These are phyloP conservation scores for Pholiota conissans DNA, from an alignment of 768 basidiomycete genomes.

Conservation along the genomic window DNA sequence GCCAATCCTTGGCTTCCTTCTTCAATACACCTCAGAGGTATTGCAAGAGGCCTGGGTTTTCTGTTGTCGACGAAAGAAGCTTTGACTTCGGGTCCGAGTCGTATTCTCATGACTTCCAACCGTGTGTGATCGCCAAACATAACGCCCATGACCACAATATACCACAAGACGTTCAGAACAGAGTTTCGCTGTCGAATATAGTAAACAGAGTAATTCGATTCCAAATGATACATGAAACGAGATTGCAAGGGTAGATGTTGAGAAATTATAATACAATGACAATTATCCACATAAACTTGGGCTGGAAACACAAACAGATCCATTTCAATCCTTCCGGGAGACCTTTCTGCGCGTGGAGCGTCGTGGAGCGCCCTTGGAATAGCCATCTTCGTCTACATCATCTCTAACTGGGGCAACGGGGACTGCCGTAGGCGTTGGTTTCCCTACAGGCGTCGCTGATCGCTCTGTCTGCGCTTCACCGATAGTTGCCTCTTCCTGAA, in stretches of 20 bases:
- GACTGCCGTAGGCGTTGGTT: background rate
- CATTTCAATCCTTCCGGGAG: background rate
- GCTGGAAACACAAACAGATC: background rate
- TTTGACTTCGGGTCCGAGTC: too few relatives aligned
- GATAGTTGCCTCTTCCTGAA: slow-evolving; percentile 35
- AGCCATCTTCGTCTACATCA: background rate
- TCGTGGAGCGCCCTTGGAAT: background rate
- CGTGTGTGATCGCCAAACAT: too few relatives aligned
- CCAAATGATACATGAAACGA: background rate
- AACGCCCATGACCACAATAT: too few relatives aligned
- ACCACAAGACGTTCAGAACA: too few relatives aligned
- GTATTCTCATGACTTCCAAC: too few relatives aligned
- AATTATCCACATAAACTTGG: background rate
- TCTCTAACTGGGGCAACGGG: background rate
- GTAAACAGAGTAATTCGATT: too few relatives aligned
- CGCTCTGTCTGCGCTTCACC: slow-evolving; percentile 7
- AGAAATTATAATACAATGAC: background rate
- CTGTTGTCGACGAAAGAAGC: too few relatives aligned
- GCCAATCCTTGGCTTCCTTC: background rate
- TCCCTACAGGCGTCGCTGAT: background rate
- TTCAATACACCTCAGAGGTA: background rate
- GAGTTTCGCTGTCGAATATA: too few relatives aligned
- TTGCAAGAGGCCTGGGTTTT: too few relatives aligned
- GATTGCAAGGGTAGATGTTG: background rate
- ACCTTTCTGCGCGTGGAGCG: background rate